Base-by-base conservation (phyloP, 2,329 filamentous ascomycete species). In the Alternaria panax region DNA sequence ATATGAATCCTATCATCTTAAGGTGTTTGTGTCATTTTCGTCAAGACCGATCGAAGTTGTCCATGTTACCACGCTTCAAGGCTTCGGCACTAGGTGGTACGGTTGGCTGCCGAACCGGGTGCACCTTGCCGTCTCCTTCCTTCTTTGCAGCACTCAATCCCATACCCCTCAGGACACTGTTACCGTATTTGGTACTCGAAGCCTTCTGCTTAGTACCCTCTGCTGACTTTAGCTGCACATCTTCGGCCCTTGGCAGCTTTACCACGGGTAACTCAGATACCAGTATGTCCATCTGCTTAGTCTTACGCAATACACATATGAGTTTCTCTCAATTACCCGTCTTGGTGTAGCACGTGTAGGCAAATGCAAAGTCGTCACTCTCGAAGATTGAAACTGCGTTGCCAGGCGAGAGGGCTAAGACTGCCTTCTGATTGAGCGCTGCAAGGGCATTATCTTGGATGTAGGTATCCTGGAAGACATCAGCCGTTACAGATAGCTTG, bases 91-190 rank as follows among this genome's bases (percentile, higher is more conserved):
- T 41, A 12, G 45, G 32, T n/a, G 59, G 54, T 8, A 58, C 22
- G n/a, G 9, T 51, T n/a, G 59, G 54, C 27, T 58, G 50, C n/a
- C 50, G 30, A 16, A 40, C 12, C 3, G 54, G 59, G 34, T 48
- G 28, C 16, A 27, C 41, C 34, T 41, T 58, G 3, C 5, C 25
- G 24, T 34, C 34, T n/a, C 7, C 12, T 7, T n/a, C 24, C 14
- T 30, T 38, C n/a, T 42, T 24, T 22, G 25, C 25, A 1, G 16
- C 34, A 4, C 11, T 46, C 22, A 46, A 24, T 34, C 3, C 41
- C 27, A 14, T 18, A 22, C 22, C 28, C 7, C 20, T 34, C 22
- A 54, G 20, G 18, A 54, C 24, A 3, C 51, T 54, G 9, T 46
- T 54, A 14, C 27, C 5, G 3, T 30, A 46, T 1, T 18, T 54